phyloP scores from a whole-genome alignment of 2,329 filamentous ascomycete species.

The Emydomyces testavorans region DNA sequence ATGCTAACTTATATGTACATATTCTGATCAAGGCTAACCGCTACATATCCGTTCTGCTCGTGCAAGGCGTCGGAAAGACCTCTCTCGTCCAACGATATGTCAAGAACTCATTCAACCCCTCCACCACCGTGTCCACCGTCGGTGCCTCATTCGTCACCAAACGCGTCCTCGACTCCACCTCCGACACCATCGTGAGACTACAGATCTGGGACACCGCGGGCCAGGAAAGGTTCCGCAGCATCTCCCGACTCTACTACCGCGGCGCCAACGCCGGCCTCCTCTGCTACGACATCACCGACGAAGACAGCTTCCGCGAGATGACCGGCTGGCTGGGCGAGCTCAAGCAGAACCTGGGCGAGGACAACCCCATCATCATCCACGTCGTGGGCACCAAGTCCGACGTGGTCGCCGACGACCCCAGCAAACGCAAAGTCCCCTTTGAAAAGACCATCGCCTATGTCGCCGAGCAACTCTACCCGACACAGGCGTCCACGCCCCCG shows the following conservation, averaged over 20 bases:
- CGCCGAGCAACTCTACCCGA: conserved; percentile 75
- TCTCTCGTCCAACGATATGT: conserved; percentile 42
- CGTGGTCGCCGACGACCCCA: conserved; percentile 73
- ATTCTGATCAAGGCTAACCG: background rate
- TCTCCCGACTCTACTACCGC: conserved; percentile 90
- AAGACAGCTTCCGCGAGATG: conserved; percentile 80
- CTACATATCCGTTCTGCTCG: background rate
- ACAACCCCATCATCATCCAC: conserved; percentile 67
- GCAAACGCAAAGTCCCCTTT: conserved; percentile 72
- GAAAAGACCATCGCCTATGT: conserved; percentile 94
- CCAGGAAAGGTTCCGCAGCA: conserved; percentile 88
- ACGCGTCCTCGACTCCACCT: conserved; percentile 69
- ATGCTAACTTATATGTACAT: background rate
- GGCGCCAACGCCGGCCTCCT: conserved; percentile 88
- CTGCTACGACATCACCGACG: conserved; percentile 88
- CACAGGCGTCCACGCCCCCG: conserved; percentile 54
- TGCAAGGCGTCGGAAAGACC: conserved; percentile 42
- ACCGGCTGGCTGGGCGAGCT: conserved; percentile 80
- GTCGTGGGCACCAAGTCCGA: conserved; percentile 94
- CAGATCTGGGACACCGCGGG: conserved; percentile 97
- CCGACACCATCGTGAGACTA: conserved; percentile 74
- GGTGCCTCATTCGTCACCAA: conserved; percentile 72
- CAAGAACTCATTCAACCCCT: conserved; percentile 35
- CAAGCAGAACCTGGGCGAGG: conserved; percentile 57
- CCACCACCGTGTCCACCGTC: conserved; percentile 51